phyloP scores from a whole-genome alignment of 1,139 yeast genomes.

The Yamadazyma epiphylla region DNA sequence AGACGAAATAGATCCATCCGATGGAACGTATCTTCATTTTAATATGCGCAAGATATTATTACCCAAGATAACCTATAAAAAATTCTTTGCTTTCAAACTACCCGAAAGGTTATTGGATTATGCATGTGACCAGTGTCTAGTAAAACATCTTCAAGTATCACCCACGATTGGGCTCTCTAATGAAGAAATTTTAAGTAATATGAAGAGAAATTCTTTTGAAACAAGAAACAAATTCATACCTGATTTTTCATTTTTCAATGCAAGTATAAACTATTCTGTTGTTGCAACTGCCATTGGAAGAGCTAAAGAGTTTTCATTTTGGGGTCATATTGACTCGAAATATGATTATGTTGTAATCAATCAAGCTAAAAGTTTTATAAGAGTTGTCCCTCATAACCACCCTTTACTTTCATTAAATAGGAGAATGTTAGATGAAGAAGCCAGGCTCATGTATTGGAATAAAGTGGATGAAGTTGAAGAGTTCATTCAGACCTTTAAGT shows the following conservation, averaged over 20 bases:
- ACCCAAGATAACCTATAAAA: conserved; percentile 35
- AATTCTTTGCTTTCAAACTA: conserved; percentile 36
- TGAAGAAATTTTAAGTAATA: conserved; percentile 23
- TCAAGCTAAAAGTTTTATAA: conserved; percentile 27
- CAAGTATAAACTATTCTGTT: conserved; percentile 32
- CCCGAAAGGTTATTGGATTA: conserved; percentile 37
- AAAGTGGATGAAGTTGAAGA: conserved; percentile 25
- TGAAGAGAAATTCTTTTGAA: conserved; percentile 6
- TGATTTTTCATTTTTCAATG: conserved; percentile 30
- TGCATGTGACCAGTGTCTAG: conserved; percentile 27
- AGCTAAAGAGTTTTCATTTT: conserved; percentile 24
- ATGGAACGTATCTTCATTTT: conserved; percentile 25
- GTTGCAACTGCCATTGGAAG: conserved; percentile 37
- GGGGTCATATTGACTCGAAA: conserved; percentile 14
- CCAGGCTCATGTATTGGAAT: conserved; percentile 23
- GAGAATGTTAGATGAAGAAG: conserved; percentile 31
- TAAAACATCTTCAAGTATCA: conserved; percentile 34
- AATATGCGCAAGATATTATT: conserved; percentile 24
- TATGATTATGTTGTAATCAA: conserved; percentile 37
- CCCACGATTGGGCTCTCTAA: conserved; percentile 32
- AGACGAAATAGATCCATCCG: conserved; percentile 26
- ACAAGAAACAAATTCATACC: conserved; percentile 11
- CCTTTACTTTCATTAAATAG: conserved; percentile 25
- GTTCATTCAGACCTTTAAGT: conserved; percentile 21
- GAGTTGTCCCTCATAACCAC: conserved; percentile 22